Base-by-base conservation (phyloP, 306 rosid genomes). In the Malus orientalis region DNA sequence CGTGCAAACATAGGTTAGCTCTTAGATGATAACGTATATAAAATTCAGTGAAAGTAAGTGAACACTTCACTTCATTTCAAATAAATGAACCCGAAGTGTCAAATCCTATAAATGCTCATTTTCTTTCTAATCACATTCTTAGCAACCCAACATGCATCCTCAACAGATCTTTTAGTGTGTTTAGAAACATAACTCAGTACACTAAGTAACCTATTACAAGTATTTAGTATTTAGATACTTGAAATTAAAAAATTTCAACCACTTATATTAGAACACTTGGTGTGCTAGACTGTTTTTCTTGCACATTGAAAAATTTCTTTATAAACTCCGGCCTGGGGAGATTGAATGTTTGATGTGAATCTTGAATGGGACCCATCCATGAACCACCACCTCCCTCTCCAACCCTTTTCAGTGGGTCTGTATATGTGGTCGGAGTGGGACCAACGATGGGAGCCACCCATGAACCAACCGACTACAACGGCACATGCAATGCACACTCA, bases 401-500 rank as follows among this genome's bases (percentile, higher is more conserved):
- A 63, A 63, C 8, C 19, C 32, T 29, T 63, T 25, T 3, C 27
- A 16, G 23, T 20, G 70, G 70, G 49, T 36, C 49, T 27, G 14
- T 4, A 18, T 36, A 63, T 63, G 68, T 6, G 20, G 6, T 47
- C 54, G 19, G 14, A 20, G 11, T 6, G 40, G 68, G 47, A 19
- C 45, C 49, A 23, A 12, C 20, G 25, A 27, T 66, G 20, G 54
- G 71, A 42, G 32, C 71, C 71, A 42, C n/a, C 53, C 53, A 38
- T 13, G 54, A 40, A 42, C 32, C 11, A 67, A 67, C 55, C 6
- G 13, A 42, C 23, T 44, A 25, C 14, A 66, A 27, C n/a, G 57
- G 38, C 72, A 76, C 74, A 67, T 76, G 49, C 67, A 8, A 1
- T 73, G 36, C 42, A 22, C 10, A 36, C 45, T 42, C 79, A 67